phyloP scores from a whole-genome alignment of 2,329 filamentous ascomycete genomes.

The Verticillium nonalfalfae region DNA sequence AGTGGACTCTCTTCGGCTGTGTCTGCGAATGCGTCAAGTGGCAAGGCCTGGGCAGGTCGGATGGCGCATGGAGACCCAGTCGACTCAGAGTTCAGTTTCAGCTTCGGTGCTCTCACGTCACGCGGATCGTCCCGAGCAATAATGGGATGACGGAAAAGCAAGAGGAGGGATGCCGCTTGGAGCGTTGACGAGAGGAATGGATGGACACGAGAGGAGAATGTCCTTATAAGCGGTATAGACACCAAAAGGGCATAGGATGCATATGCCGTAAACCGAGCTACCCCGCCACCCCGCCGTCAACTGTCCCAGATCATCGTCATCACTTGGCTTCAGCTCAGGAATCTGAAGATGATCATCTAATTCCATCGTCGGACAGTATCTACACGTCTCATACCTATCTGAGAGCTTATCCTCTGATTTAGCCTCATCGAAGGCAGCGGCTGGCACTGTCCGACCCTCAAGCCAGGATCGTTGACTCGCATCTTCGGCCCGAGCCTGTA shows the following conservation, averaged over 20 bases:
- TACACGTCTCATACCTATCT: not conserved
- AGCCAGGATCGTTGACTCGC: not conserved
- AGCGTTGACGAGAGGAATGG: too few species aligned
- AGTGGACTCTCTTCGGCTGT: not conserved
- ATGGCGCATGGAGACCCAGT: not conserved
- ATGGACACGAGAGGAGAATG: too few species aligned
- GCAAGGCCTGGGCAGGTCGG: not conserved
- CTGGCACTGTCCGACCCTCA: not conserved
- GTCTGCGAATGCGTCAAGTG: not conserved
- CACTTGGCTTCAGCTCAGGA: not conserved
- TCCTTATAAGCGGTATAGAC: too few species aligned
- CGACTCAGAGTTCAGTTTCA: too few species aligned
- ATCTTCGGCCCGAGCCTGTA: not conserved
- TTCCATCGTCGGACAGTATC: not conserved
- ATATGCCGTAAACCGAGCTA: not conserved
- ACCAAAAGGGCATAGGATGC: too few species aligned
- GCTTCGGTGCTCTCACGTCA: too few species aligned
- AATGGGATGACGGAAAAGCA: too few species aligned
- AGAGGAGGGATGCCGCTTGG: too few species aligned
- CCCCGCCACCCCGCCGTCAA: not conserved
- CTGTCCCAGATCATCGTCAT: not conserved
- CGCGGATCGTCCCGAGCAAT: too few species aligned
- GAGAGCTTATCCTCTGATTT: not conserved
- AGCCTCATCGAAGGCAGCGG: not conserved
- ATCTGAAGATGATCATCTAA: not conserved